Conservation (phyloP, 148 eudicot genomes). For the Dysphania ambrosioides region DNA sequence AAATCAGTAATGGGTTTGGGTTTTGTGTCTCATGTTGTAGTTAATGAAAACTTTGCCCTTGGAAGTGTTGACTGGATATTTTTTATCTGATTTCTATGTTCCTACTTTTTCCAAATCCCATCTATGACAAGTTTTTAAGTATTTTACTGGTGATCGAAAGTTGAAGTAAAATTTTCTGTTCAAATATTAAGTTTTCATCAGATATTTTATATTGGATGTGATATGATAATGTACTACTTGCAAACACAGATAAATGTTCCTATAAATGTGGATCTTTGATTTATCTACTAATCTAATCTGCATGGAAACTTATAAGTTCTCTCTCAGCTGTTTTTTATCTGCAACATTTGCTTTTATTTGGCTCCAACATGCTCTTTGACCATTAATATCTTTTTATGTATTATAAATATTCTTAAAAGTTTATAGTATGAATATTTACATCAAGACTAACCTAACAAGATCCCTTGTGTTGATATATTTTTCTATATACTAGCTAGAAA, state of each 20-base stretch:
- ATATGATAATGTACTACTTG: not conserved
- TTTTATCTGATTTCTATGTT: not conserved
- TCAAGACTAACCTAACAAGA: too few species aligned
- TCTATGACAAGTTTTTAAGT: not conserved
- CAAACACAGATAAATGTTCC: not conserved
- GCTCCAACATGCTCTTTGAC: too few species aligned
- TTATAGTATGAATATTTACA: too few species aligned
- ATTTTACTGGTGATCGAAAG: not conserved
- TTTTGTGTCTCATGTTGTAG: not conserved
- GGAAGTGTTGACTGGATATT: not conserved
- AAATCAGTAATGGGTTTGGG: not conserved
- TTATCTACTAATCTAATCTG: not conserved
- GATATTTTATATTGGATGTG: not conserved
- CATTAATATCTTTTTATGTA: too few species aligned
- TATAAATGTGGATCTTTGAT: not conserved
- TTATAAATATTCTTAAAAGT: too few species aligned
- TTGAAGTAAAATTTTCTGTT: not conserved
- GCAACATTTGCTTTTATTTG: too few species aligned
- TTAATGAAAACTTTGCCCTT: not conserved
- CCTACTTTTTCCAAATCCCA: not conserved
- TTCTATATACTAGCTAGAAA: too few species aligned
- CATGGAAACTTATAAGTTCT: not conserved
- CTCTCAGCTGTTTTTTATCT: too few species aligned
- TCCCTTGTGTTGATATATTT: too few species aligned
- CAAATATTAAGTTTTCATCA: not conserved